These are phyloP conservation scores for Myxozyma sirexii DNA, from an alignment of 805 yeast species.

Conservation along the genomic window DNA sequence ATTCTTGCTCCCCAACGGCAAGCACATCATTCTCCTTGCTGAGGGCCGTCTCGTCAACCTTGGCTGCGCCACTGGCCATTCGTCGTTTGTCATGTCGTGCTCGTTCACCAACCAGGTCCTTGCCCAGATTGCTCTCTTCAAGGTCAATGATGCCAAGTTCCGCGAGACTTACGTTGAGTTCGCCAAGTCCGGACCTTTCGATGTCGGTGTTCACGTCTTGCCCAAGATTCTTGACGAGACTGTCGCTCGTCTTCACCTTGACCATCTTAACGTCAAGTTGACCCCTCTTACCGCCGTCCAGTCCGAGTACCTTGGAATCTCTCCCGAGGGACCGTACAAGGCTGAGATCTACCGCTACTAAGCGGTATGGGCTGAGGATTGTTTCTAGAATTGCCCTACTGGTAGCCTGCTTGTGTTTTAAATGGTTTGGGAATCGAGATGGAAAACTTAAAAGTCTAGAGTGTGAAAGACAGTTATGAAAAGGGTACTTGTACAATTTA, in stretches of 20 bases:
- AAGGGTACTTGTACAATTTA: not conserved
- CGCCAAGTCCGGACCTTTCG: slow-evolving; percentile 88
- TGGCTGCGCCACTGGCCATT: slow-evolving; percentile 99
- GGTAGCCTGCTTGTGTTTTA: not conserved
- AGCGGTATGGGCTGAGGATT: too few species aligned
- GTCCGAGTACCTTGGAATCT: slow-evolving; percentile 92
- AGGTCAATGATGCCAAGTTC: slow-evolving; percentile 79
- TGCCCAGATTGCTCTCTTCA: slow-evolving; percentile 97
- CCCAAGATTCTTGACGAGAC: slow-evolving; percentile 99
- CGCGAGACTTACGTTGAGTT: slow-evolving; percentile 83
- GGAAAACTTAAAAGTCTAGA: not conserved
- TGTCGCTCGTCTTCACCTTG: slow-evolving; percentile 95
- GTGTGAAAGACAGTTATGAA: not conserved
- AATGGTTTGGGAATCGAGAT: not conserved
- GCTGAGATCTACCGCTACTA: slow-evolving; percentile 98
- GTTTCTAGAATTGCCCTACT: too few species aligned
- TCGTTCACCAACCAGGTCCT: slow-evolving; percentile 99
- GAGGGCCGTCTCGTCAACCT: slow-evolving; percentile 99
- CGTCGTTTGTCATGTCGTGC: slow-evolving; percentile 98
- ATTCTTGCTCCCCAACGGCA: slow-evolving; percentile 83
- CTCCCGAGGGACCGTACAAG: slow-evolving; percentile 95
- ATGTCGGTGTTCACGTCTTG: slow-evolving; percentile 88
- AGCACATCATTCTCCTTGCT: slow-evolving; percentile 93
- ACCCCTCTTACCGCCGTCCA: slow-evolving; percentile 75
- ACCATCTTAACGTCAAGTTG: slow-evolving; percentile 88